Evolutionary conservation across 1,284 basidiomycete genomes (phyloP).

Genomic region (Takashimella koratensis): DNA sequence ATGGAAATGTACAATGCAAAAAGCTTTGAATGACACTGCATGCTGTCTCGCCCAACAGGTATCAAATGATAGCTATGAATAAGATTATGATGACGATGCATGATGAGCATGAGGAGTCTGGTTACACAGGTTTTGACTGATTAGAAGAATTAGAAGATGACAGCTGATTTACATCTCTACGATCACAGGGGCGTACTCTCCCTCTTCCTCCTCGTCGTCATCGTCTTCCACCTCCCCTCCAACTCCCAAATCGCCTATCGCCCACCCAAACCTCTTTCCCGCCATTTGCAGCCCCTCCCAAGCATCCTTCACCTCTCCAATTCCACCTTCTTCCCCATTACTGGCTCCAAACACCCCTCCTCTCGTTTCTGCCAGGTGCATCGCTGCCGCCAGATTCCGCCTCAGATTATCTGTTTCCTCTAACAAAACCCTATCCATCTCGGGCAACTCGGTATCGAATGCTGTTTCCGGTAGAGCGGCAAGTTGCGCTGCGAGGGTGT

Average conservation of each 20-base stretch:
- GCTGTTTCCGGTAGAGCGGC: constrained; percentile 38
- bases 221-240: constrained; percentile 19
- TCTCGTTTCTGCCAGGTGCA: constrained; percentile 7
- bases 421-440: constrained; percentile 44
- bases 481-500: constrained; percentile 40
- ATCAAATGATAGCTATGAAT: too few species aligned
- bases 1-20: too few species aligned
- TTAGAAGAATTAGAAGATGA: too few species aligned
- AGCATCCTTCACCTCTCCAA: constrained; percentile 3
- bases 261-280: constrained; percentile 28
- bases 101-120: too few species aligned
- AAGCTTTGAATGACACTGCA: too few species aligned
- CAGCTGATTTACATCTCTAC: constrained; percentile 38
- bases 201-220: constrained; percentile 42
- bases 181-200: constrained; percentile 47
- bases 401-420: constrained; percentile 42
- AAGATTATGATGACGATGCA: too few species aligned
- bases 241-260: constrained; percentile 16
- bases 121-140: too few species aligned
- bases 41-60: too few species aligned
- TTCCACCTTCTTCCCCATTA: not conserved
- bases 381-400: constrained; percentile 17
- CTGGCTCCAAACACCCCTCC: constrained; percentile 5
- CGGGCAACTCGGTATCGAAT: constrained; percentile 49
- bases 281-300: constrained; percentile 16